Percentiles rank a stretch among this genome's conserved stretches.
phyloP scores from a whole-genome alignment of 129 eudicot species.

The Heracleum sosnowskyi region DNA sequence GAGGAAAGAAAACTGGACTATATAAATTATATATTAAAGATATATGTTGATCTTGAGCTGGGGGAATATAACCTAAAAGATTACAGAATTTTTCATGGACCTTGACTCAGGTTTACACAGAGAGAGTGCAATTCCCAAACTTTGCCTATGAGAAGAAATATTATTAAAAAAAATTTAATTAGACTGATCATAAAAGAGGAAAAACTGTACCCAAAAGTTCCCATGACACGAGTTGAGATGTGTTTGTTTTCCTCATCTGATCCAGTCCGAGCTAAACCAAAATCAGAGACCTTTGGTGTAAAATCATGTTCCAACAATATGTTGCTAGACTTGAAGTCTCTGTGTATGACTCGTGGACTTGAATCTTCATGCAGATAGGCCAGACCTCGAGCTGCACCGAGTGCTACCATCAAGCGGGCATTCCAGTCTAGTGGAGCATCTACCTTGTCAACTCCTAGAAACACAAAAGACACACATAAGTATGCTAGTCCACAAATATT shows the following conservation, averaged over 20 bases:
- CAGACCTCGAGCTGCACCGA: slow-evolving; percentile 90
- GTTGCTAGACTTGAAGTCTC: slow-evolving; percentile 95
- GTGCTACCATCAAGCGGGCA: slow-evolving; percentile 74
- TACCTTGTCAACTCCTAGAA: slow-evolving; percentile 57
- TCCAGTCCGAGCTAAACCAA: slow-evolving; percentile 81
- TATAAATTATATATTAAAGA: background rate
- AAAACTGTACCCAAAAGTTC: slow-evolving; percentile 71
- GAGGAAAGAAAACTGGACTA: background rate
- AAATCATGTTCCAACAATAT: slow-evolving; percentile 80
- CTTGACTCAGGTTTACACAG: background rate
- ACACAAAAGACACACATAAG: background rate
- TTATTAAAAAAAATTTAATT: background rate
- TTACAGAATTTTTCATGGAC: background rate
- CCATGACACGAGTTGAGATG: slow-evolving; percentile 95
- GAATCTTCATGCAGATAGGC: slow-evolving; percentile 96
- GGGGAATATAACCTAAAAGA: background rate
- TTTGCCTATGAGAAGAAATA: background rate
- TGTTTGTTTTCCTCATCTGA: slow-evolving; percentile 72
- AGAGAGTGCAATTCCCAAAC: background rate
- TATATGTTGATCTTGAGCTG: background rate
- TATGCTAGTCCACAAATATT: background rate
- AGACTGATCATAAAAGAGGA: slow-evolving; percentile 4
- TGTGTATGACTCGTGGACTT: slow-evolving; percentile 87
- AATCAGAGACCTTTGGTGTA: slow-evolving; percentile 88
- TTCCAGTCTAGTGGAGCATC: slow-evolving; percentile 75